These are phyloP conservation scores for Sporothrix curviconia DNA, from an alignment of 2,329 filamentous ascomycete species.

Conservation along the genomic window DNA sequence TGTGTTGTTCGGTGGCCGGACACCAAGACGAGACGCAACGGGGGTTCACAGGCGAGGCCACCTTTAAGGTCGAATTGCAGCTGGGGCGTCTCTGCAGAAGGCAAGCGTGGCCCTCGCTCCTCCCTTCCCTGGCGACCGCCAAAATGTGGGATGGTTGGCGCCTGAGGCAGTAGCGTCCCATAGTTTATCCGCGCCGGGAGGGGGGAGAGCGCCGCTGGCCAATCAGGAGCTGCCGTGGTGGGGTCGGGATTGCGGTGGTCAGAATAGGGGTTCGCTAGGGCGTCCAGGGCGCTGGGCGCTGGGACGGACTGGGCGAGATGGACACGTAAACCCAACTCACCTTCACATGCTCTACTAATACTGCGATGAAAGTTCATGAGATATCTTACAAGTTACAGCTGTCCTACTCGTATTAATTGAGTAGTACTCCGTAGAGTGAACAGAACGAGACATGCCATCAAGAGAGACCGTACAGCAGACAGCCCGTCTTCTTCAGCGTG, in stretches of 20 bases:
- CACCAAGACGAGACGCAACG: too few relatives aligned
- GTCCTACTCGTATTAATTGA: too few relatives aligned
- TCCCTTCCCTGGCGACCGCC: conserved; percentile 6
- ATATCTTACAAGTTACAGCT: too few relatives aligned
- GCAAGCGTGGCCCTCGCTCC: conserved; percentile 19
- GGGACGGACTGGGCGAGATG: too few relatives aligned
- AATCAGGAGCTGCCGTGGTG: conserved; percentile 12
- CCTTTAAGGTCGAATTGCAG: conserved; percentile 18
- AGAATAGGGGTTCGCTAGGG: conserved; percentile 11
- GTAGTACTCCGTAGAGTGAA: too few relatives aligned
- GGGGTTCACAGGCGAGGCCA: conserved; percentile 16
- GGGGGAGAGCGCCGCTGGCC: background rate
- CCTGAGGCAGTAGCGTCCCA: conserved; percentile 14
- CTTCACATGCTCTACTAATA: too few relatives aligned
- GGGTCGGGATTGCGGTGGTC: conserved; percentile 6
- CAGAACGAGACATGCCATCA: too few relatives aligned
- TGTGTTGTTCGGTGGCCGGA: conserved; percentile 12
- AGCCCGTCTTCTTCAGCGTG: too few relatives aligned
- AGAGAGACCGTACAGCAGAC: too few relatives aligned
- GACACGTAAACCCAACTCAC: conserved; percentile 4
- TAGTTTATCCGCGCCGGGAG: conserved; percentile 17
- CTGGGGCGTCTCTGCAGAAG: conserved; percentile 5
- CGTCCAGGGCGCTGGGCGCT: background rate
- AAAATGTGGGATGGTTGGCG: conserved; percentile 17
- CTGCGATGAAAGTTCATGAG: too few relatives aligned